Percentiles rank a stretch among this genome's conserved stretches.
Conservation (phyloP, 2,329 filamentous ascomycete species). For the Fusarium nodosum region DNA sequence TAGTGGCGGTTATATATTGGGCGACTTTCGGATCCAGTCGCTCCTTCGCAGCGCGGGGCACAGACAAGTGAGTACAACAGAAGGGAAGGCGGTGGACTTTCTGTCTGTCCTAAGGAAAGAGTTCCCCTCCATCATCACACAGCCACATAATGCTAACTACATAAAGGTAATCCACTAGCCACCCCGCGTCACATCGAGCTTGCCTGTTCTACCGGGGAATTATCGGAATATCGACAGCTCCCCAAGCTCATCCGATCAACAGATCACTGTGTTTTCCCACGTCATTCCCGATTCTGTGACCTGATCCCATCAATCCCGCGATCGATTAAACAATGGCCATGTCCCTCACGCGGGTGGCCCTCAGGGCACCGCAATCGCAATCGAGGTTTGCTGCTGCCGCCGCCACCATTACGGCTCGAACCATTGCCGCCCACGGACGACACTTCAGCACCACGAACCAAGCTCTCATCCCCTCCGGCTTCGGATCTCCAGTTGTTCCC, state of each 20-base stretch:
- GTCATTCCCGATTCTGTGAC: constrained; percentile 38
- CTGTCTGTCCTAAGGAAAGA: constrained; percentile 9
- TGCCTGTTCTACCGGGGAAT: constrained; percentile 36
- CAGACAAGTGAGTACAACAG: constrained; percentile 8
- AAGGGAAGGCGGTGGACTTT: constrained; percentile 37
- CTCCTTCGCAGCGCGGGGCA: constrained; percentile 39
- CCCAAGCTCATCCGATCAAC: constrained; percentile 29
- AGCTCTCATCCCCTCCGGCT: constrained; percentile 53
- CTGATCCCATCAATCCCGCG: constrained; percentile 22
- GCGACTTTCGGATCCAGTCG: constrained; percentile 34
- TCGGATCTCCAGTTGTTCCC: constrained; percentile 59
- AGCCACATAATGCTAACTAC: constrained; percentile 20
- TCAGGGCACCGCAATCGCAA: constrained; percentile 46
- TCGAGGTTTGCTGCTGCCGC: constrained; percentile 43
- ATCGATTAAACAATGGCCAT: constrained; percentile 48
- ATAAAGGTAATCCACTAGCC: constrained; percentile 19
- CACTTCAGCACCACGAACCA: constrained; percentile 53
- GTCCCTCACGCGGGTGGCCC: constrained; percentile 51
- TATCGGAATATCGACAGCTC: constrained; percentile 33
- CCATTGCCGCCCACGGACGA: constrained; percentile 43
- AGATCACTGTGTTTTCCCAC: constrained; percentile 40
- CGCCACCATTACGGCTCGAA: constrained; percentile 31
- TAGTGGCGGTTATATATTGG: constrained; percentile 40
- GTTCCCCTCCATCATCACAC: constrained; percentile 29
- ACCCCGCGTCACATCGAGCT: constrained; percentile 24